A percentile compares a stretch with the other conserved stretches of the same genome.
Conservation (phyloP, 169 alveolate genomes). For the Perkinsus chesapeaki region DNA sequence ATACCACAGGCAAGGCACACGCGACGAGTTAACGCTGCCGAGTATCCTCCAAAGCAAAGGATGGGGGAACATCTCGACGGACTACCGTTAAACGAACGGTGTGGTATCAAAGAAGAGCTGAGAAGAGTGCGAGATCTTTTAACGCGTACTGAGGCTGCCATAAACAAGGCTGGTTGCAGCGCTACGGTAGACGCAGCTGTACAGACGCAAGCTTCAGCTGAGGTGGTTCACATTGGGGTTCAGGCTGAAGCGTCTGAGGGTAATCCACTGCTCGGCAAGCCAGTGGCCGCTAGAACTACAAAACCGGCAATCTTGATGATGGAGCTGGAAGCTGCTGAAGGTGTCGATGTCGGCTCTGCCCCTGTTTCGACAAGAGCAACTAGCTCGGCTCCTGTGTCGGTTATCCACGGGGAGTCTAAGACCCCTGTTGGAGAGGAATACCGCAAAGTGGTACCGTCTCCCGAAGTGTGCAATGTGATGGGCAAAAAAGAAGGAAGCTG, state of each 20-base stretch:
- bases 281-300: no score
- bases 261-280: not conserved
- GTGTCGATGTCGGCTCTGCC: not conserved
- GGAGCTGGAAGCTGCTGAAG: not conserved
- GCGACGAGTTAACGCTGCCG: no score
- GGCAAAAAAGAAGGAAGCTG: no score
- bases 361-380: not conserved
- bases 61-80: not conserved
- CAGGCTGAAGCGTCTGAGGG: not conserved
- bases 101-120: not conserved
- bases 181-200: not conserved
- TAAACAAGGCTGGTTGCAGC: not conserved
- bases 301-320: not conserved
- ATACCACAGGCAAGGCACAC: no score
- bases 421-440: no score
- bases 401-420: not conserved
- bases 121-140: not conserved
- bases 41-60: not conserved
- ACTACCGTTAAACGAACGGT: not conserved
- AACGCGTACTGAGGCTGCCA: not conserved
- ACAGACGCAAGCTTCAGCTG: not conserved
- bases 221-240: not conserved
- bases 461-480: no score
- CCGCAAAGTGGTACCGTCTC: no score
- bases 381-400: not conserved